These are phyloP conservation scores for Castanopsis chinensis DNA, from an alignment of 306 rosid genomes.

Conservation along the genomic window DNA sequence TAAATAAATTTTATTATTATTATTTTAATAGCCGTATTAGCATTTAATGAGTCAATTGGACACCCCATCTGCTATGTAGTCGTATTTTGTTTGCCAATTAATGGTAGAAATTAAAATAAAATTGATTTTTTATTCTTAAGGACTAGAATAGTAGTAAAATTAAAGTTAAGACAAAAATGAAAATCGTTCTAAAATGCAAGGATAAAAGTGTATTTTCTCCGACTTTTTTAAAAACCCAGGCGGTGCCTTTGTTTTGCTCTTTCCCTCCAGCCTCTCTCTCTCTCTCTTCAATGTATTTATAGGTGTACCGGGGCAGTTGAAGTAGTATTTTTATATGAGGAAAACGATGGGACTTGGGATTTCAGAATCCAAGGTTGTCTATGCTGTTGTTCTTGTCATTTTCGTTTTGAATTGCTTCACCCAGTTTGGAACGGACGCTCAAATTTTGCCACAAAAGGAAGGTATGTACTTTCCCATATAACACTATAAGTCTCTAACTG, in stretches of 20 bases:
- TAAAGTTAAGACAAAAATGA: too few species aligned
- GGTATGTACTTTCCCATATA: constrained; percentile 34
- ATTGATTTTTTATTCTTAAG: too few species aligned
- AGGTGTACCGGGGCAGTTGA: background rate
- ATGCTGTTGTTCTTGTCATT: constrained; percentile 25
- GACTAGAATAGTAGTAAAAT: too few species aligned
- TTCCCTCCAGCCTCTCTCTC: background rate
- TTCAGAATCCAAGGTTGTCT: constrained; percentile 27
- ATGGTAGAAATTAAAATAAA: accelerated
- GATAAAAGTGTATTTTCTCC: too few species aligned
- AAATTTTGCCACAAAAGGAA: constrained; percentile 65
- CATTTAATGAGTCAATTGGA: too few species aligned
- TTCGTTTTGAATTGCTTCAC: constrained; percentile 38
- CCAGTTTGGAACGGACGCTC: constrained; percentile 51
- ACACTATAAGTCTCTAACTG: background rate
- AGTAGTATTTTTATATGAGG: background rate
- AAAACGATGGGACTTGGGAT: constrained; percentile 30
- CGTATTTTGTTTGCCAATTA: too few species aligned
- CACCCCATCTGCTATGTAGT: accelerated
- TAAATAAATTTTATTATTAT: too few species aligned
- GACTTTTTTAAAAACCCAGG: too few species aligned
- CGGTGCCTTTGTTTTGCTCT: background rate
- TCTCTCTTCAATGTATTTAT: background rate
- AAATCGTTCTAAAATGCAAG: too few species aligned
- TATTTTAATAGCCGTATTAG: too few species aligned